phyloP scores from a whole-genome alignment of 2,329 filamentous ascomycete genomes.

The Fusarium papillatum region DNA sequence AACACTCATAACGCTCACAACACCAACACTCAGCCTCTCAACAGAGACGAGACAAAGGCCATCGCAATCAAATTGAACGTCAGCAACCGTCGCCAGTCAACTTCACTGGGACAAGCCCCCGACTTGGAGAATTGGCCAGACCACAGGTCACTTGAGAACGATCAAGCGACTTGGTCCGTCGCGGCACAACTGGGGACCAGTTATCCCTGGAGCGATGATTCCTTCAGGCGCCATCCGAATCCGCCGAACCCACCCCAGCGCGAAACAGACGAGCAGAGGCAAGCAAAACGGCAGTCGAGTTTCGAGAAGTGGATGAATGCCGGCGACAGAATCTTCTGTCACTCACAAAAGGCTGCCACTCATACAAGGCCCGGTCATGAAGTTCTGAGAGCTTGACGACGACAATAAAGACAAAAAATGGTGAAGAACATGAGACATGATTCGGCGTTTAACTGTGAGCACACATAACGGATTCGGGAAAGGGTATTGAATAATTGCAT shows the following conservation, averaged over 20 bases:
- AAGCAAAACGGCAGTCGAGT: constrained; percentile 34
- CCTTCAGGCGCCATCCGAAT: not conserved
- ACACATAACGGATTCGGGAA: not conserved
- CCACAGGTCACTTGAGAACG: constrained; percentile 7
- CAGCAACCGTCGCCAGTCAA: constrained; percentile 8
- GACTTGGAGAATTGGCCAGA: constrained; percentile 2
- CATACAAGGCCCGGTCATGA: constrained; percentile 26
- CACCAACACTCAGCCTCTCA: constrained; percentile 8
- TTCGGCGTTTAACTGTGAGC: constrained; percentile 8
- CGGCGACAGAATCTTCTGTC: constrained; percentile 39
- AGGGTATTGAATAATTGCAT: not conserved
- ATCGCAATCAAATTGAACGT: not conserved
- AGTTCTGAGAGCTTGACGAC: not conserved
- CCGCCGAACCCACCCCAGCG: not conserved
- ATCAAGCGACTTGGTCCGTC: constrained; percentile 22
- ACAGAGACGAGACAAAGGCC: constrained; percentile 18
- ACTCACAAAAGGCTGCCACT: constrained; percentile 26
- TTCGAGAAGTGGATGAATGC: constrained; percentile 41
- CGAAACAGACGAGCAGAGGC: constrained; percentile 22
- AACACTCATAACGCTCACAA: constrained; percentile 17
- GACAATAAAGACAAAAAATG: constrained; percentile 1
- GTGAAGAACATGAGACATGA: constrained; percentile 1
- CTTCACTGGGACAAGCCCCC: constrained; percentile 3
- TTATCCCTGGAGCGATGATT: constrained; percentile 13
- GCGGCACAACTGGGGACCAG: constrained; percentile 26